Evolutionary conservation across 495 filamentous ascomycete genomes (phyloP).

Genomic region (Aspergillus olivimuriae): DNA sequence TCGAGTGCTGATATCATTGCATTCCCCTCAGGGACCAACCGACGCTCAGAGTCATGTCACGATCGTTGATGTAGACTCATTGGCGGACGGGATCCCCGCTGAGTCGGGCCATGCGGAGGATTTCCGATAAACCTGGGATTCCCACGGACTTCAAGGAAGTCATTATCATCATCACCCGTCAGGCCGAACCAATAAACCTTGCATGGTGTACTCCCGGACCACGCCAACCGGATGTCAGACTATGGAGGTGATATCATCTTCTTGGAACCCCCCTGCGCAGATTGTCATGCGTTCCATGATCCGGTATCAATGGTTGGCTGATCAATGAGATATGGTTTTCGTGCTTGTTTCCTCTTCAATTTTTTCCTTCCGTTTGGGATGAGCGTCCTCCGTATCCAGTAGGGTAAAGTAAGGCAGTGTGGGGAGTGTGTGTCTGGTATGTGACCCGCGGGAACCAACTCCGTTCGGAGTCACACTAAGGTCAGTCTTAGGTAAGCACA

Average conservation of each 20-base stretch:
- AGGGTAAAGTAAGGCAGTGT: too few relatives aligned
- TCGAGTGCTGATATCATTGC: too few relatives aligned
- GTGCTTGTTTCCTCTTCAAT: not conserved
- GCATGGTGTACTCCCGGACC: not conserved
- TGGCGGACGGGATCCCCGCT: not conserved
- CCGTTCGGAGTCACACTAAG: too few relatives aligned
- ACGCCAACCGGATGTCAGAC: too few relatives aligned
- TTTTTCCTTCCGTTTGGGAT: too few relatives aligned
- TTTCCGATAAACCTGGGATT: not conserved
- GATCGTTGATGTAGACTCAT: too few relatives aligned
- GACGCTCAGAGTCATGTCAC: too few relatives aligned
- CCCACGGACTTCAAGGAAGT: not conserved
- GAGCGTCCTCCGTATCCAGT: too few relatives aligned
- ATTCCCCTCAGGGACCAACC: too few relatives aligned
- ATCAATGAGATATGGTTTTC: not conserved
- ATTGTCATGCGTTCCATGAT: slow-evolving; percentile 11
- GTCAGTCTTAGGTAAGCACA: not conserved
- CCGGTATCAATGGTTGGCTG: slow-evolving; percentile 1
- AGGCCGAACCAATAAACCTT: not conserved
- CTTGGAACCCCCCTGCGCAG: slow-evolving; percentile 7
- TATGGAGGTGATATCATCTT: slow-evolving; percentile 5
- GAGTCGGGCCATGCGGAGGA: not conserved
- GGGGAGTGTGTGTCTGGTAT: too few relatives aligned
- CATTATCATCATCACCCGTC: not conserved
- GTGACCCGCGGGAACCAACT: too few relatives aligned